Conservation (phyloP, 441 rosid genomes). For the Isatis lusitanica region DNA sequence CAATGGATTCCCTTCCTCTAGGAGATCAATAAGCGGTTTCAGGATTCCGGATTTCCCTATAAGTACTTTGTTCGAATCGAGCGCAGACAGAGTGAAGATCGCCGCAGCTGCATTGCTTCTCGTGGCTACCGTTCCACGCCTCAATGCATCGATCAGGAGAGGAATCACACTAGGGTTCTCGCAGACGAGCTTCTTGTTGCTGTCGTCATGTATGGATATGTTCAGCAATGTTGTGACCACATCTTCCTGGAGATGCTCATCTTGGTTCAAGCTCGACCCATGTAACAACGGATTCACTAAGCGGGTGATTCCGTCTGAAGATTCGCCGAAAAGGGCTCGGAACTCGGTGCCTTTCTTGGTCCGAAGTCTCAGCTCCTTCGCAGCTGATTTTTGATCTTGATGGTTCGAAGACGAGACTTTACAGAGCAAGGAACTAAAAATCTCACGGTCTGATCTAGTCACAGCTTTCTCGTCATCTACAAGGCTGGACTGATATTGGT, state of each 20-base stretch:
- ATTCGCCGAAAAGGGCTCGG: slow-evolving; percentile 73
- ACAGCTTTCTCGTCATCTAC: slow-evolving; percentile 52
- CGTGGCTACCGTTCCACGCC: slow-evolving; percentile 61
- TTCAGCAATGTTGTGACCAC: slow-evolving; percentile 81
- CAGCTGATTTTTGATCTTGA: slow-evolving; percentile 72
- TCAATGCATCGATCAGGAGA: slow-evolving; percentile 66
- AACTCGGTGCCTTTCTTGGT: slow-evolving; percentile 74
- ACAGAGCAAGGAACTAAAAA: slow-evolving; percentile 60
- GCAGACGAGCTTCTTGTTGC: slow-evolving; percentile 83
- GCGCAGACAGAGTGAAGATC: slow-evolving; percentile 80
- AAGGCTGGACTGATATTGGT: slow-evolving; percentile 33
- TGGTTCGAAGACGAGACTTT: slow-evolving; percentile 48
- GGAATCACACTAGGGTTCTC: slow-evolving; percentile 77
- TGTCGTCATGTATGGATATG: slow-evolving; percentile 88
- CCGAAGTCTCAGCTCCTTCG: slow-evolving; percentile 71
- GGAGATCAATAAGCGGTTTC: slow-evolving; percentile 69
- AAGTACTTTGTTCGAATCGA: slow-evolving; percentile 77
- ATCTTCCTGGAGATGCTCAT: slow-evolving; percentile 81
- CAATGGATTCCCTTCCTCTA: slow-evolving; percentile 73
- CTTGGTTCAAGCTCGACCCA: slow-evolving; percentile 29
- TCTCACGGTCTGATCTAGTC: slow-evolving; percentile 60
- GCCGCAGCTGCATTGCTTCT: slow-evolving; percentile 94
- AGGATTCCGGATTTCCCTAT: slow-evolving; percentile 78
- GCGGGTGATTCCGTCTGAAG: slow-evolving; percentile 57
- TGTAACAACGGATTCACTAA: slow-evolving; percentile 63